Evolutionary conservation across 306 rosid genomes (phyloP).

Genomic region (Fragaria nilgerrensis): DNA sequence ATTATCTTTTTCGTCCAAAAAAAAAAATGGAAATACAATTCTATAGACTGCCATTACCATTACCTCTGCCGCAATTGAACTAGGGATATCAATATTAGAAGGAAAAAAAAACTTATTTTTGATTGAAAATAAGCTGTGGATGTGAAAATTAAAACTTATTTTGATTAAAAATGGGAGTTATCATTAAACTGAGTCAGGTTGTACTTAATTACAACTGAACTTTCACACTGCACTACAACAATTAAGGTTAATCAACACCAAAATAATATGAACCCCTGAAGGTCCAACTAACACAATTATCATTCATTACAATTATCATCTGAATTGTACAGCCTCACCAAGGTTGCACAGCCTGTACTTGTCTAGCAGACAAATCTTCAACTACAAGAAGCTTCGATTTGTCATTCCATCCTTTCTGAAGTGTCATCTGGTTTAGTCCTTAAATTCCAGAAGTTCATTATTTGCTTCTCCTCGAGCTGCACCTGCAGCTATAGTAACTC

Average conservation of each 20-base stretch:
- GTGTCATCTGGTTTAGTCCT: conserved; percentile 32
- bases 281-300: background rate
- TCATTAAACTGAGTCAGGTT: background rate
- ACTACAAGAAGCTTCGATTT: conserved; percentile 98
- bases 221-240: background rate
- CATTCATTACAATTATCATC: background rate
- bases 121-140: too few species aligned
- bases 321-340: conserved; percentile 27
- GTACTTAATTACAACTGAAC: background rate
- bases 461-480: conserved; percentile 99
- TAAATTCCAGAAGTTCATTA: conserved; percentile 92
- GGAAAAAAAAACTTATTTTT: too few species aligned
- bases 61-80: too few species aligned
- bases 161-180: background rate
- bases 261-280: background rate
- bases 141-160: too few species aligned
- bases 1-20: too few species aligned
- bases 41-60: too few species aligned
- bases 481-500: conserved; percentile 90
- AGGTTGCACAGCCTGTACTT: conserved; percentile 95
- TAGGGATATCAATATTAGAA: too few species aligned
- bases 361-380: conserved; percentile 95
- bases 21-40: too few species aligned
- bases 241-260: background rate
- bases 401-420: conserved; percentile 82